phyloP scores from a whole-genome alignment of 228 moss, liverwort and hornwort species.

The Sphagnum fallax region DNA sequence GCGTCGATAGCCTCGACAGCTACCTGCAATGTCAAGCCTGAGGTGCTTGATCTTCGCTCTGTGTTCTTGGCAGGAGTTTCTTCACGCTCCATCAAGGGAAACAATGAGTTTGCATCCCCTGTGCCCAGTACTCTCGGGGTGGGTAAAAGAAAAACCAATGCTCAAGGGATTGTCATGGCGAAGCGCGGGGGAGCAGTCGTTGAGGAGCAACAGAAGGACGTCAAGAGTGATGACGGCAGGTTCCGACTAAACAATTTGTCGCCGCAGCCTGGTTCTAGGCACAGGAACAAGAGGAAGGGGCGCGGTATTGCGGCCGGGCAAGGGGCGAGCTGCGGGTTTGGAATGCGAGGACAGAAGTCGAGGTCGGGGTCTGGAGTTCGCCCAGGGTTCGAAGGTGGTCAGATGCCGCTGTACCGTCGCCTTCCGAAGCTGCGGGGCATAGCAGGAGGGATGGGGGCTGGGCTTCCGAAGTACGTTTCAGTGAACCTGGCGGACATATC shows the following conservation, averaged over 20 bases:
- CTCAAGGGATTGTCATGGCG: too few species aligned
- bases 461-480: constrained; percentile 78
- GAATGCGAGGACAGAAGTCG: constrained; percentile 91
- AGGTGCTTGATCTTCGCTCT: too few species aligned
- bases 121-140: too few species aligned
- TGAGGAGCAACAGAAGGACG: too few species aligned
- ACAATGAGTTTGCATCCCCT: too few species aligned
- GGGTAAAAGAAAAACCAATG: too few species aligned
- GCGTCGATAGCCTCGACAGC: too few species aligned
- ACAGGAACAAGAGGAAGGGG: constrained; percentile 91
- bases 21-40: too few species aligned
- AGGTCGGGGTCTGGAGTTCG: constrained; percentile 88
- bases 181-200: too few species aligned
- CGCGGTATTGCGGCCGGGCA: constrained; percentile 93
- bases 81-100: too few species aligned
- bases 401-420: constrained; percentile 80
- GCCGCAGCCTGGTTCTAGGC: constrained; percentile 74
- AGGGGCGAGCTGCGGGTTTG: constrained; percentile 90
- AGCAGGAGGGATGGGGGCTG: constrained; percentile 89
- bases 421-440: constrained; percentile 86
- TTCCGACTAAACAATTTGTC: constrained; percentile 76
- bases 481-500: constrained; percentile 79
- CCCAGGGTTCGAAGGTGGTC: constrained; percentile 87
- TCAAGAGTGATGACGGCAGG: constrained; percentile 32
- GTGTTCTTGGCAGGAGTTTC: too few species aligned